Evolutionary conservation across 2,329 filamentous ascomycete species (phyloP).

Genomic region (Fusarium sublunatum): DNA sequence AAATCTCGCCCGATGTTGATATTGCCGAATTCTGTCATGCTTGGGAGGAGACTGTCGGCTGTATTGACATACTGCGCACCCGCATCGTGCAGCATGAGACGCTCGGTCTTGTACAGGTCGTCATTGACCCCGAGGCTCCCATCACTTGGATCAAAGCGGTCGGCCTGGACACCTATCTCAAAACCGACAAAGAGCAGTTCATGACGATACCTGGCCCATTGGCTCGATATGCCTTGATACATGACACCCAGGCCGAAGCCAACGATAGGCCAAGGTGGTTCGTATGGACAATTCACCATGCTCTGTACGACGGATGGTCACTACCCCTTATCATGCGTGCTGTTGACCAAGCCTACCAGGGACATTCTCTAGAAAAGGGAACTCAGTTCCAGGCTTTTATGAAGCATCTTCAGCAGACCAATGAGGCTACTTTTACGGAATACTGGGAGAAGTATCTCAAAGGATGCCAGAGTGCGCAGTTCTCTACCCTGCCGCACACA

Average conservation of each 20-base stretch:
- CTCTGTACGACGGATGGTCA: conserved; percentile 59
- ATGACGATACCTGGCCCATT: conserved; percentile 56
- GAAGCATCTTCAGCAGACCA: too few relatives aligned
- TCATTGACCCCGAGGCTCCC: conserved; percentile 49
- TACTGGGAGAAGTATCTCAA: too few relatives aligned
- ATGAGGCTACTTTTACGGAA: too few relatives aligned
- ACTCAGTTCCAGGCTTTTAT: too few relatives aligned
- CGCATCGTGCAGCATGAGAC: conserved; percentile 57
- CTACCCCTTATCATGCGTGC: conserved; percentile 5
- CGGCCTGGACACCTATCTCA: conserved; percentile 52
- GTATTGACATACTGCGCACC: conserved; percentile 54
- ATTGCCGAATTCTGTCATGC: conserved; percentile 18
- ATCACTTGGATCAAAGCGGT: conserved; percentile 45
- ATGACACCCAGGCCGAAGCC: conserved; percentile 17
- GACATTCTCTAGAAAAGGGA: not conserved
- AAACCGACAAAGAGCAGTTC: conserved; percentile 49
- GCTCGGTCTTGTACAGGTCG: conserved; percentile 57
- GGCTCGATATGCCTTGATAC: not conserved
- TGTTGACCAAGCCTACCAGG: not conserved
- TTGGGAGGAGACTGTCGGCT: conserved; percentile 17
- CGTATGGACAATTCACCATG: conserved; percentile 49
- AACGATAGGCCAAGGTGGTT: not conserved
- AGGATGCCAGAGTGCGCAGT: too few relatives aligned
- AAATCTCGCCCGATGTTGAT: conserved; percentile 6
- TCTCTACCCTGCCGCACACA: too few relatives aligned